phyloP scores from a whole-genome alignment of 2,329 filamentous ascomycete genomes.

The Fusarium devonianum region DNA sequence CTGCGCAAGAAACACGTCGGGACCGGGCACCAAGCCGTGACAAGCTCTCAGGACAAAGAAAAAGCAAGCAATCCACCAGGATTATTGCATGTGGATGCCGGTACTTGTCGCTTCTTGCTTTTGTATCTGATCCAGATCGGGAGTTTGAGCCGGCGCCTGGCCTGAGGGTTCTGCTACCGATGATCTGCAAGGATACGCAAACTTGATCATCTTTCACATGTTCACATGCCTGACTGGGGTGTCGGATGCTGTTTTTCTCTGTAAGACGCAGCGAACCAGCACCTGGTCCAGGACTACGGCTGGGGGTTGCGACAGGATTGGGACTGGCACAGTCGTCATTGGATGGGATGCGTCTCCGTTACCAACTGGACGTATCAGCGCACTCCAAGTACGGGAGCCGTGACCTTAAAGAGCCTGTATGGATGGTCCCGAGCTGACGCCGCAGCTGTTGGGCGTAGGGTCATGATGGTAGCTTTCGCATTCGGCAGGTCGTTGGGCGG shows the following conservation, averaged over 20 bases:
- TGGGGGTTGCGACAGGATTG: slow-evolving; percentile 11
- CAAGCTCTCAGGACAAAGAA: too few species aligned
- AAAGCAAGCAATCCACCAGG: slow-evolving; percentile 8
- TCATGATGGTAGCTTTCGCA: slow-evolving; percentile 16
- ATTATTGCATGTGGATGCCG: slow-evolving; percentile 33
- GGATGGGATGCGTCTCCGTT: slow-evolving; percentile 19
- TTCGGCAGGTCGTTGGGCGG: slow-evolving; percentile 21
- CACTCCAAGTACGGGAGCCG: too few species aligned
- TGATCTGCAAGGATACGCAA: slow-evolving; percentile 5
- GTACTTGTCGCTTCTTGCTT: slow-evolving; percentile 34
- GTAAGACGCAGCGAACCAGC: slow-evolving; percentile 9
- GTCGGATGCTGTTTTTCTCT: slow-evolving; percentile 8
- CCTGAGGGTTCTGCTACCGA: slow-evolving; percentile 23
- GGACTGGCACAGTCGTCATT: slow-evolving; percentile 29
- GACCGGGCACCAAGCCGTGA: too few species aligned
- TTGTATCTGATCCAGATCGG: slow-evolving; percentile 34
- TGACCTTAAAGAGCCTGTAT: too few species aligned
- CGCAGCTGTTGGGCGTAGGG: slow-evolving; percentile 10
- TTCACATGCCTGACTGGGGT: slow-evolving; percentile 7
- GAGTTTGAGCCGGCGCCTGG: slow-evolving; percentile 26
- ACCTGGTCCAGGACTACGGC: slow-evolving; percentile 15
- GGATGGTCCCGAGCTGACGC: slow-evolving; percentile 13
- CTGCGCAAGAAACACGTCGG: too few species aligned
- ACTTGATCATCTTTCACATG: slow-evolving; percentile 24
- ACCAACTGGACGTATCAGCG: too few species aligned